A percentile compares a stretch with the other conserved stretches of the same genome.
Evolutionary conservation across 805 yeast genomes (phyloP).

Genomic region (Barnettozyma californica): DNA sequence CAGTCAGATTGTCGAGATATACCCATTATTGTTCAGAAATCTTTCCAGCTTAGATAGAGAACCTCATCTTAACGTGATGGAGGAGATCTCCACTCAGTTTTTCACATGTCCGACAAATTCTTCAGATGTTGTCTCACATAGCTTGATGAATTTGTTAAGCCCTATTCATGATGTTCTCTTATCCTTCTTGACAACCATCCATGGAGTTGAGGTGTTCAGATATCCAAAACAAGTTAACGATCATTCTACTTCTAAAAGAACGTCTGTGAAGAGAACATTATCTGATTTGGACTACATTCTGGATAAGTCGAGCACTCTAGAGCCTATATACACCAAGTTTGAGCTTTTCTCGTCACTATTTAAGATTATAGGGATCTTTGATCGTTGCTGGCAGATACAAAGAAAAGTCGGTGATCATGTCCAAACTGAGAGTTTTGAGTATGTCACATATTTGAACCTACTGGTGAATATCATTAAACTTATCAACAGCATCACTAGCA

Average conservation of each 20-base stretch:
- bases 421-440: conserved; percentile 47
- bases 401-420: conserved; percentile 70
- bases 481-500: conserved; percentile 30
- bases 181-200: conserved; percentile 28
- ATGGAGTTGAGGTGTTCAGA: conserved; percentile 25
- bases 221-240: conserved; percentile 8
- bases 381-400: conserved; percentile 49
- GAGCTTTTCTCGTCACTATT: conserved; percentile 36
- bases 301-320: conserved; percentile 27
- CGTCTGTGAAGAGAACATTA: conserved; percentile 12
- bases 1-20: conserved; percentile 48
- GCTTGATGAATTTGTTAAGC: conserved; percentile 36
- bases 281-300: conserved; percentile 17
- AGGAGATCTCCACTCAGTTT: conserved; percentile 73
- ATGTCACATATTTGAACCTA: conserved; percentile 43
- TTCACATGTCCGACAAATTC: conserved; percentile 88
- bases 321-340: conserved; percentile 29
- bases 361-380: conserved; percentile 47
- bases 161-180: conserved; percentile 42
- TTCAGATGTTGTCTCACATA: conserved; percentile 35
- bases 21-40: conserved; percentile 43
- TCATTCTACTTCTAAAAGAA: conserved; percentile 10
- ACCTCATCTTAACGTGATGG: conserved; percentile 74
- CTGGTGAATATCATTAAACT: conserved; percentile 40
- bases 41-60: conserved; percentile 72